phyloP scores from a whole-genome alignment of 2,329 filamentous ascomycete species.

The Sporothrix mexicana region DNA sequence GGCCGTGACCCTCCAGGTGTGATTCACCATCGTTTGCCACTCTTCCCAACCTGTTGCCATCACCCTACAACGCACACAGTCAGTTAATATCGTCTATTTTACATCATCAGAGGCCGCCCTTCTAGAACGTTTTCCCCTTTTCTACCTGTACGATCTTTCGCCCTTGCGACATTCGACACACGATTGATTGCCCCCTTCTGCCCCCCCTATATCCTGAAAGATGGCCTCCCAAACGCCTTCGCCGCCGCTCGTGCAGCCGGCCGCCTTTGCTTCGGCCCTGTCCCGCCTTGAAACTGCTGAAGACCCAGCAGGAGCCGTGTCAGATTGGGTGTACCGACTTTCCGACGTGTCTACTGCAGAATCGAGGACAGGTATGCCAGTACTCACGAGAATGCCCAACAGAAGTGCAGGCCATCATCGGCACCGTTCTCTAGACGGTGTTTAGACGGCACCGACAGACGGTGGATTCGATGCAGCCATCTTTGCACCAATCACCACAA shows the following conservation, averaged over 20 bases:
- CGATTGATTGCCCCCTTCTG: neutral
- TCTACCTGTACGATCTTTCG: neutral
- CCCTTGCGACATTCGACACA: neutral
- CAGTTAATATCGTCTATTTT: neutral
- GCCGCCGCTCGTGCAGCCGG: neutral
- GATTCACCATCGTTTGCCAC: neutral
- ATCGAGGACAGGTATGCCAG: neutral
- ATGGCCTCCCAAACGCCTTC: neutral
- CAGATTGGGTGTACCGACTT: constrained; percentile 25
- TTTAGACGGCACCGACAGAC: constrained; percentile 22
- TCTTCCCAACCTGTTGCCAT: neutral
- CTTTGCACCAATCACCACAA: neutral
- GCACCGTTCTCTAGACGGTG: constrained; percentile 17
- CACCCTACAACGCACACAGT: neutral
- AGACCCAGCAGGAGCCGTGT: neutral
- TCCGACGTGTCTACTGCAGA: neutral
- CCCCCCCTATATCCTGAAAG: neutral
- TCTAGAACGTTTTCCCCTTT: neutral
- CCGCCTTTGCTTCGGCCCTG: constrained; percentile 4
- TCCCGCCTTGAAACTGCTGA: neutral
- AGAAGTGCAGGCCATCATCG: neutral
- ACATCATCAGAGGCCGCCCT: neutral
- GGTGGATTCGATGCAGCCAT: neutral
- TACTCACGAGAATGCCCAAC: neutral
- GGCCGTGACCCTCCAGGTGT: neutral